Evolutionary conservation across 257 asterid genomes (phyloP).

Genomic region (Gynochthodes officinalis): DNA sequence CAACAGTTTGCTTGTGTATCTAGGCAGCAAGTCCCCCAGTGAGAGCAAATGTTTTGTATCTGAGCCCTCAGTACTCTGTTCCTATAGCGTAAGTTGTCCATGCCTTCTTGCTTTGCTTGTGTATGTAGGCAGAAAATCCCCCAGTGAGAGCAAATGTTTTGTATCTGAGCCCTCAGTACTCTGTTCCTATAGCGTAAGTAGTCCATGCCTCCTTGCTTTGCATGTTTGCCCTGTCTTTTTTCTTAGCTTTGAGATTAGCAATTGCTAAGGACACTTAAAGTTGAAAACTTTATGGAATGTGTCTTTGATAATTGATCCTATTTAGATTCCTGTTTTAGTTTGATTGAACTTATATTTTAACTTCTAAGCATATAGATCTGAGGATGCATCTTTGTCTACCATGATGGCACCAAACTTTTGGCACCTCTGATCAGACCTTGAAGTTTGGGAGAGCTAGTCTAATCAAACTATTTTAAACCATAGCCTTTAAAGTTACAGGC

Average conservation of each 20-base stretch:
- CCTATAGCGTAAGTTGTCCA: slow-evolving; percentile 68
- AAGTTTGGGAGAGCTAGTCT: background rate
- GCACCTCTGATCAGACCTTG: background rate
- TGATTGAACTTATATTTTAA: background rate
- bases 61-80: slow-evolving; percentile 60
- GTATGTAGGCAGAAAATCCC: slow-evolving; percentile 68
- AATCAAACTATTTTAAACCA: background rate
- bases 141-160: slow-evolving; percentile 88
- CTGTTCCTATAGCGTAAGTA: slow-evolving; percentile 83
- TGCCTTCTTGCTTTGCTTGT: slow-evolving; percentile 13
- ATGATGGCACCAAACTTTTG: background rate
- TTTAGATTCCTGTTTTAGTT: background rate
- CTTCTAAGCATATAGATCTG: background rate
- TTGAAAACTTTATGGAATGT: background rate
- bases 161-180: slow-evolving; percentile 59
- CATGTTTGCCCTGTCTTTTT: background rate
- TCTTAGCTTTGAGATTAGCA: background rate
- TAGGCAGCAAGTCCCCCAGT: slow-evolving; percentile 90
- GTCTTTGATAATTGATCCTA: background rate
- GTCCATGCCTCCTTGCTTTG: background rate
- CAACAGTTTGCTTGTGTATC: slow-evolving; percentile 18
- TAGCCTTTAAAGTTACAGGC: background rate
- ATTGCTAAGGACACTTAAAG: background rate
- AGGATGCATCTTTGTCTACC: background rate
- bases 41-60: slow-evolving; percentile 79